Base-by-base conservation (phyloP, 1,284 basidiomycete genomes). In the Moesziomyces parantarcticus region DNA sequence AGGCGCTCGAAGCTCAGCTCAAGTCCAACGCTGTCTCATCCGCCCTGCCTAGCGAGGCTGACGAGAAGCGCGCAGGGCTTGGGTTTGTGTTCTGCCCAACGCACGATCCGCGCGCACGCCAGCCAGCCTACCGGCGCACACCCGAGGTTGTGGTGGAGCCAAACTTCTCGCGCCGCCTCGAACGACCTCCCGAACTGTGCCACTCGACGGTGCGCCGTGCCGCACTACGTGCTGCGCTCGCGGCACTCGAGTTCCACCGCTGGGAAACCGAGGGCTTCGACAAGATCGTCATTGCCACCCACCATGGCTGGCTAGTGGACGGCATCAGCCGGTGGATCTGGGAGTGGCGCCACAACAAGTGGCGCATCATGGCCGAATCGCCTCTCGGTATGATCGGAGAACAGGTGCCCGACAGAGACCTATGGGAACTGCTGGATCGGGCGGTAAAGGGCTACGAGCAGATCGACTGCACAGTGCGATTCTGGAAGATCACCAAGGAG, bases 251-350 rank as follows among this genome's bases (percentile, higher is more conserved):
- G 43, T 81, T 75, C 48, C 43, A 54, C 7, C 51, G 40, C 2
- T 83, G 82, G 82, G 80, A 83, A 36, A 50, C 72, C 14, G 82
- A 83, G 49, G 82, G 82, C 9, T 82, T 82, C 23, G 77, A 83
- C 61, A 79, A 83, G 67, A 63, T 83, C 41, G 82, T 83, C 22
- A 58, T 83, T 16, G 82, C 76, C 23, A 77, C 76, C 8, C 73
- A 79, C 43, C 75, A 83, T 43, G 46, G 57, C 5, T 83, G 82
- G 82, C 66, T 83, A 16, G 81, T 83, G 32, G 75, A 73, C 42
- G 82, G 81, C 0, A 83, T 83, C 56, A 45, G 69, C 14, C 41
- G 77, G 11, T 76, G 80, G 61, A 82, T 83, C 57, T 83, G 77
- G 77, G 62, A 71, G 45, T 83, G 82, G 82, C 58, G 76, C 10